Percentiles rank a stretch among this genome's conserved stretches.
Conservation (phyloP, 2,329 filamentous ascomycete genomes). For the Cladosporium velox region DNA sequence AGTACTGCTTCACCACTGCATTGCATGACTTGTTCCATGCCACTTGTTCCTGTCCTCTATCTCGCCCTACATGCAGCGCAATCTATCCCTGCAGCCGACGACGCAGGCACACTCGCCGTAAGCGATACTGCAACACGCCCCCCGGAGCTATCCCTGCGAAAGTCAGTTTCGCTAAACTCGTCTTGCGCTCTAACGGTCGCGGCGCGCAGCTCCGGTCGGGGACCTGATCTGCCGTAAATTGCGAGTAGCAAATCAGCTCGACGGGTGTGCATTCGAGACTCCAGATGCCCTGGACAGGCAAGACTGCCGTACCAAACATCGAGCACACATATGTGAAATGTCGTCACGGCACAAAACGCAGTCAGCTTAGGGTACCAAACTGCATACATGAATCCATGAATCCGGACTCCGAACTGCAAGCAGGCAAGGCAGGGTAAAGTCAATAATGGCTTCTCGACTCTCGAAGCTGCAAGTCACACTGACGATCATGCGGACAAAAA, state of each 20-base stretch:
- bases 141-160: background rate
- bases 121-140: background rate
- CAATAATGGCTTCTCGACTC: background rate
- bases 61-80: background rate
- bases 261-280: background rate
- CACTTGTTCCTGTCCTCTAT: background rate
- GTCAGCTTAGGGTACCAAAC: background rate
- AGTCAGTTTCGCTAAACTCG: background rate
- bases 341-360: background rate
- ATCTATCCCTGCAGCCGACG: background rate
- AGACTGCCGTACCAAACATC: background rate
- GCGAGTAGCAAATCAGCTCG: background rate
- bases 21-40: background rate
- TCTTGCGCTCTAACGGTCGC: background rate
- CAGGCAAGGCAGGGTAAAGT: background rate
- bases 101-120: background rate
- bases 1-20: background rate
- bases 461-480: background rate
- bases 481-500: background rate
- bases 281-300: background rate
- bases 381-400: background rate
- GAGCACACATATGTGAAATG: background rate
- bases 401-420: background rate
- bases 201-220: background rate
- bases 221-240: background rate